Percentiles rank a stretch among this genome's conserved stretches.
These are phyloP conservation scores for Kazachstania psychrophila DNA, from an alignment of 805 yeast genomes.

Conservation along the genomic window DNA sequence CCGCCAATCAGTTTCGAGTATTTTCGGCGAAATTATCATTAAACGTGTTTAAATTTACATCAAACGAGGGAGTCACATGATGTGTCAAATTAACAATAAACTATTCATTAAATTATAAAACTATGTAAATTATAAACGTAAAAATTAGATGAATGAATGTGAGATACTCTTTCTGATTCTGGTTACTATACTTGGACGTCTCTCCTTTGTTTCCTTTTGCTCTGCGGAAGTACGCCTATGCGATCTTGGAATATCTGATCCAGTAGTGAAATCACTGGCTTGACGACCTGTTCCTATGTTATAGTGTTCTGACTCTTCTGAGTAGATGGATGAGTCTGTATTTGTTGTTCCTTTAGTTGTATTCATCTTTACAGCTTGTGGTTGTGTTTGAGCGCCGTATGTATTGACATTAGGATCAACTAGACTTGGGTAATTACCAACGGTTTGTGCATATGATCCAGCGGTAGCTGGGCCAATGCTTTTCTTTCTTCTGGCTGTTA, in stretches of 20 bases:
- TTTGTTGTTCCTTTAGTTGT: no score
- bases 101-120: no score
- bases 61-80: no score
- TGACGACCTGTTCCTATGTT: constrained; percentile 1
- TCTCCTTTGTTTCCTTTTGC: background rate
- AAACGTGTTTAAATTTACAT: no score
- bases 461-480: constrained; percentile 9
- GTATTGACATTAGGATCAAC: constrained; percentile 23
- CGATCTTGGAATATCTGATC: no score
- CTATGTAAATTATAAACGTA: background rate
- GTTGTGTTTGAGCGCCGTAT: constrained; percentile 14
- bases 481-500: background rate
- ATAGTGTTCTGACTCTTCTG: no score
- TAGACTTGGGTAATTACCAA: constrained; percentile 23
- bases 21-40: no score
- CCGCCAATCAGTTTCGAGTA: no score
- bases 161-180: constrained; percentile 1
- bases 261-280: background rate
- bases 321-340: no score
- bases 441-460: constrained; percentile 13
- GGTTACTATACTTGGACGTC: background rate
- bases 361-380: no score
- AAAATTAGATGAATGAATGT: background rate
- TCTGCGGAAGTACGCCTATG: no score
- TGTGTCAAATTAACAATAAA: no score